Base-by-base conservation (phyloP, 2,329 filamentous ascomycete genomes). In the Epichloe bromicola region DNA sequence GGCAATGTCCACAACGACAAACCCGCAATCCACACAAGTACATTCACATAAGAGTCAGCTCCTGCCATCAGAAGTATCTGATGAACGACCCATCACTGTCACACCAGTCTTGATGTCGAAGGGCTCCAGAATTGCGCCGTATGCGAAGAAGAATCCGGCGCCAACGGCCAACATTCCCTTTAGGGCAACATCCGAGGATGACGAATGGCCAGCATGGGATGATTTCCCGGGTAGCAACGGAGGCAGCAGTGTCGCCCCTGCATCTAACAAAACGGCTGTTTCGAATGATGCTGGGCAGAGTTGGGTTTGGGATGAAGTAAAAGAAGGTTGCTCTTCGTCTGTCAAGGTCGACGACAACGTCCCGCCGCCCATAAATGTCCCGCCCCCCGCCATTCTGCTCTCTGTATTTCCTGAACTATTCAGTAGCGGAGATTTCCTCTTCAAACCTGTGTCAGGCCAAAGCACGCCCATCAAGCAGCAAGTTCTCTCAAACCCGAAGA, bases 381-480 rank as follows among this genome's bases (percentile, higher is more conserved):
- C 91, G 10, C 91, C 91, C 4, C 91, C 91, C 1, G 87, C 87
- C 1, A 76, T 95, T 19, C 73, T 97, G 14, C 74, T 97, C 20
- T 82, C 86, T 8, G 67, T 88, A 7, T 88, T 95, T 57, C 81
- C 87, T 0, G 72, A 78, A 7, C 70, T 94, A 5, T 79, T 95
- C 54, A 73, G 78, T 19, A 72, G 83, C 30, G 82, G 83, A 4
- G 78, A 83, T 54, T 69, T 75, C 17, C 73, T 91, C 1, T 83
- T 88, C 64, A 79, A 80, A 57, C 79, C 81, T 3, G 74, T 86
- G 49, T 74, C 78, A 37, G 73, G 76, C 12, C 78, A 83, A 48
- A 67, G 74, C 2, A 67, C 76, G 3, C 73, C 77, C 0, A 70
- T 80, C 53, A 81, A 81, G 56, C 79, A 82, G 54, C 75, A 76